phyloP scores from a whole-genome alignment of 2,329 filamentous ascomycete species.

The Stemphylium lycopersici region DNA sequence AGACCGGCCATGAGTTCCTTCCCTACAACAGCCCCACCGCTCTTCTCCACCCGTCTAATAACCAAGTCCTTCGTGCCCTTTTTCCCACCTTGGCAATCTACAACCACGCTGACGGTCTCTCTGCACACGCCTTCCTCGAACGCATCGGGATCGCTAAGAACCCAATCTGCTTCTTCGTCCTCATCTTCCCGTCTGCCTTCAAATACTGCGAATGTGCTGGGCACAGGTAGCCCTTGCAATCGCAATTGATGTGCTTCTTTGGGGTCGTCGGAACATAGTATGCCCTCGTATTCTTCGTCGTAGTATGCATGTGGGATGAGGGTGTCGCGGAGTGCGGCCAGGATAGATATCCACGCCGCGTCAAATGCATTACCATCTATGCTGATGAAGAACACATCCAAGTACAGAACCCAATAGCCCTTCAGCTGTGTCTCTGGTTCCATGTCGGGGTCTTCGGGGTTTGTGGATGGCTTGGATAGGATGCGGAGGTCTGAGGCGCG shows the following conservation, averaged over 20 bases:
- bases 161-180: slow-evolving; percentile 61
- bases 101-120: slow-evolving; percentile 81
- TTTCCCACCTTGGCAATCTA: slow-evolving; percentile 67
- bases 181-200: slow-evolving; percentile 52
- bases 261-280: slow-evolving; percentile 73
- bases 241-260: slow-evolving; percentile 62
- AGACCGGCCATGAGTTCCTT: slow-evolving; percentile 66
- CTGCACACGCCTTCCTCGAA: slow-evolving; percentile 86
- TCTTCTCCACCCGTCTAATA: slow-evolving; percentile 77
- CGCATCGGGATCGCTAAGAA: slow-evolving; percentile 85
- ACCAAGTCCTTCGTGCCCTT: slow-evolving; percentile 72
- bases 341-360: slow-evolving; percentile 81
- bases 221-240: slow-evolving; percentile 72
- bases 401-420: slow-evolving; percentile 93
- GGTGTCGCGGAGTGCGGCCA: slow-evolving; percentile 81
- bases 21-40: slow-evolving; percentile 75
- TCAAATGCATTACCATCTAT: slow-evolving; percentile 93
- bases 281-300: slow-evolving; percentile 79
- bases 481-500: slow-evolving; percentile 74
- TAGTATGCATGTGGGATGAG: slow-evolving; percentile 79
- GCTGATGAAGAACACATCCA: slow-evolving; percentile 93
- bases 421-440: slow-evolving; percentile 64
- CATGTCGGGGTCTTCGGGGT: slow-evolving; percentile 55
- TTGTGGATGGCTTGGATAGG: slow-evolving; percentile 62
- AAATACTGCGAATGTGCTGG: slow-evolving; percentile 81